A percentile compares a stretch with the other conserved stretches of the same genome.
These are phyloP conservation scores for Pichia inconspicua DNA, from an alignment of 1,139 yeast species.

Conservation along the genomic window DNA sequence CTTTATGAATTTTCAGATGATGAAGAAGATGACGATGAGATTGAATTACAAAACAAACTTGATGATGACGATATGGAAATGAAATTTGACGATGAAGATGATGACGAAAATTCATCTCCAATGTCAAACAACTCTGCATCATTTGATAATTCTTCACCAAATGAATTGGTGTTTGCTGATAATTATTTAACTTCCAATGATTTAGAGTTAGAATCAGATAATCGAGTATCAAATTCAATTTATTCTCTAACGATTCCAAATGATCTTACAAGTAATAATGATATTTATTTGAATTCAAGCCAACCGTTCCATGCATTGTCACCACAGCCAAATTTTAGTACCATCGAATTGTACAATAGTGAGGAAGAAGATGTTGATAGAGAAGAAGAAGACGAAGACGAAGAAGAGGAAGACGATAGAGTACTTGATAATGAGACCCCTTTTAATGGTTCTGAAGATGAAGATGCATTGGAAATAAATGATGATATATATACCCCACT, in stretches of 20 bases:
- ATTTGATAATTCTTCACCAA: background rate
- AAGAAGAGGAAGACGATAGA: constrained; percentile 15
- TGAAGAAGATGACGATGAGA: constrained; percentile 32
- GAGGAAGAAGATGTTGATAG: constrained; percentile 22
- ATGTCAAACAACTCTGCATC: too few relatives aligned
- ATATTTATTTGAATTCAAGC: background rate
- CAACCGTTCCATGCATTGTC: constrained; percentile 3
- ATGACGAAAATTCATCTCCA: constrained; percentile 18
- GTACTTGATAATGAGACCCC: constrained; percentile 16
- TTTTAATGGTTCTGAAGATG: constrained; percentile 10
- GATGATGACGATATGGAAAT: constrained; percentile 26
- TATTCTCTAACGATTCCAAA: constrained; percentile 24
- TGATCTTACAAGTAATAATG: constrained; percentile 2
- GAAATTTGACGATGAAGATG: constrained; percentile 26
- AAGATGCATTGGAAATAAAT: constrained; percentile 10
- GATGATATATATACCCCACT: constrained; percentile 21
- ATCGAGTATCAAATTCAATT: constrained; percentile 17
- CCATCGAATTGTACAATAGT: constrained; percentile 1
- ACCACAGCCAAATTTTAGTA: constrained; percentile 3
- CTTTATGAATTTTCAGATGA: constrained; percentile 27
- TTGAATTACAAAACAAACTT: constrained; percentile 25
- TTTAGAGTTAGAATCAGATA: background rate
- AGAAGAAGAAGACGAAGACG: constrained; percentile 20
- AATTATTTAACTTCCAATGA: constrained; percentile 2
- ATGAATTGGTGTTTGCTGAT: constrained; percentile 7